Evolutionary conservation across 2,329 filamentous ascomycete genomes (phyloP).

Genomic region (Paraconiothyrium brasiliense): DNA sequence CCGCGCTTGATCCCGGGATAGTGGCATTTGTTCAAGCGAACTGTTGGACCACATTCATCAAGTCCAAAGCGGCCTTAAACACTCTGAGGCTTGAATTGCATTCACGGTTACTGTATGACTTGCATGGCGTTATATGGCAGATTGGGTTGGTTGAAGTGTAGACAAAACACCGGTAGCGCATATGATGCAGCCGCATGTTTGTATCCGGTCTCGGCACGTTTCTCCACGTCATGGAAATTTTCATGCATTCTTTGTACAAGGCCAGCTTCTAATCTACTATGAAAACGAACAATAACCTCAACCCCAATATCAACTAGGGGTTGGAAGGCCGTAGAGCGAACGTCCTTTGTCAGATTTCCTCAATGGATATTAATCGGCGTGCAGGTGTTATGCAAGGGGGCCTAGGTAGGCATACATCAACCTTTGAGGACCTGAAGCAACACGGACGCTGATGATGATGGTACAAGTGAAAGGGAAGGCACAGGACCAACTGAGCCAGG

Average conservation of each 20-base stretch:
- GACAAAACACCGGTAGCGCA: conserved; percentile 14
- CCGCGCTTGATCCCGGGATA: background rate
- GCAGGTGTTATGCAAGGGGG: too few species aligned
- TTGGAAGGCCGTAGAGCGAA: background rate
- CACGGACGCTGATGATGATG: too few species aligned
- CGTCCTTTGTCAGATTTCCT: too few species aligned
- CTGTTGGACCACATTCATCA: background rate
- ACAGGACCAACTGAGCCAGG: too few species aligned
- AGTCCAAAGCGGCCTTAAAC: background rate
- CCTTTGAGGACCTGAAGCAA: too few species aligned
- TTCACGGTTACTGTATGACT: conserved; percentile 8
- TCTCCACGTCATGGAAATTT: background rate
- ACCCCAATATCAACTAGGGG: background rate
- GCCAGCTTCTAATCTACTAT: background rate
- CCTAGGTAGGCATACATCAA: too few species aligned
- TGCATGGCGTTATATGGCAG: conserved; percentile 14
- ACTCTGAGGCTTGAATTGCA: background rate
- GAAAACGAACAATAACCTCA: background rate
- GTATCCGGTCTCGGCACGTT: conserved; percentile 8
- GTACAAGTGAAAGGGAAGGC: too few species aligned
- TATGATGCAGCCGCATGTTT: conserved; percentile 6
- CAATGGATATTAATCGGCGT: too few species aligned
- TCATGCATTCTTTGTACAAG: conserved; percentile 5
- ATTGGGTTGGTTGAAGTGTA: conserved; percentile 7
- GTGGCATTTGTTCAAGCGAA: background rate